phyloP scores from a whole-genome alignment of 768 basidiomycete genomes.

The Glaciozyma martinii region DNA sequence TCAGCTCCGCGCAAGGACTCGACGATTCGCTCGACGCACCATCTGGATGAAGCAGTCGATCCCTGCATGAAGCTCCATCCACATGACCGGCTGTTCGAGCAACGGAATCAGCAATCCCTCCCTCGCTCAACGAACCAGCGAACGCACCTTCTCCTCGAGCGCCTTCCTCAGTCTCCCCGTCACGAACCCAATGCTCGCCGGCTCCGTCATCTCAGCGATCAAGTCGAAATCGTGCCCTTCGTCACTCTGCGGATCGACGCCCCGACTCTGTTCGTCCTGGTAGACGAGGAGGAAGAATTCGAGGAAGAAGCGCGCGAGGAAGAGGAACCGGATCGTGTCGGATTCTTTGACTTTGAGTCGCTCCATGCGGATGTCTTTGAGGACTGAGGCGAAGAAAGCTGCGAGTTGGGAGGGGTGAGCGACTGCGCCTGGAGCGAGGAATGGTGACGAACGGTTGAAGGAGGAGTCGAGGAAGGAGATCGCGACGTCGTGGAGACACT shows the following conservation, averaged over 20 bases:
- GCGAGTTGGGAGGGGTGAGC: not conserved
- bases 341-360: slow-evolving; percentile 87
- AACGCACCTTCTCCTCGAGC: slow-evolving; percentile 75
- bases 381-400: slow-evolving; percentile 77
- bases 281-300: slow-evolving; percentile 65
- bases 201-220: slow-evolving; percentile 75
- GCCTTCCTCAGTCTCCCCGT: slow-evolving; percentile 78
- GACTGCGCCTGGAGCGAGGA: not conserved
- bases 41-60: slow-evolving; percentile 90
- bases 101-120: not conserved
- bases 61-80: slow-evolving; percentile 89
- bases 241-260: slow-evolving; percentile 29
- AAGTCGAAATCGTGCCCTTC: slow-evolving; percentile 40
- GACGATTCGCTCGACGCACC: slow-evolving; percentile 34
- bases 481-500: slow-evolving; percentile 56
- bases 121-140: not conserved
- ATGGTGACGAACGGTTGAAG: slow-evolving; percentile 66
- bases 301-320: slow-evolving; percentile 80
- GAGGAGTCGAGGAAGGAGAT: slow-evolving; percentile 66
- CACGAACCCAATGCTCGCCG: slow-evolving; percentile 82
- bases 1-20: not conserved
- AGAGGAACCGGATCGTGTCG: slow-evolving; percentile 81
- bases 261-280: slow-evolving; percentile 45
- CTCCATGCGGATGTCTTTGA: slow-evolving; percentile 90
- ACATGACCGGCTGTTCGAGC: slow-evolving; percentile 67